Base-by-base conservation (phyloP, 169 alveolate species). In the Cystoisospora suis region DNA sequence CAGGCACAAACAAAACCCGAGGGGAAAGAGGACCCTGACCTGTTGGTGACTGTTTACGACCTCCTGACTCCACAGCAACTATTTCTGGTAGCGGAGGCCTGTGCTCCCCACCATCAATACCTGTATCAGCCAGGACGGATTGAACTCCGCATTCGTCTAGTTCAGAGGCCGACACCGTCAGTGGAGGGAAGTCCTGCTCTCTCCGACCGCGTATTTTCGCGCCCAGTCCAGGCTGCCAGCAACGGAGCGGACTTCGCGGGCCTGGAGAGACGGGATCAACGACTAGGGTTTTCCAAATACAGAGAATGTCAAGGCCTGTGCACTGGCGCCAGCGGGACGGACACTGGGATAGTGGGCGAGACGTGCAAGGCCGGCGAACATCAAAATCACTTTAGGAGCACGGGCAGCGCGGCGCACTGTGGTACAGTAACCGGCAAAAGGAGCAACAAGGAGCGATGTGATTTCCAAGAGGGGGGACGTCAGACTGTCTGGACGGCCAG, bases 81-180 rank as follows among this genome's bases (percentile, higher is more conserved):
- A 38, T 5, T 38, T 12, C 58, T 72, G 3, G 15, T 32, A 72
- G 83, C 83, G 32, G 83, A 36, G 23, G 83, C 56, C 40, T 40
- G 83, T 34, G 83, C 83, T 12, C 47, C 83, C 15, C 58, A 36
- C 0, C 83, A 72, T 34, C 83, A 72, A 34, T 72, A 72, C 83
- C 47, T 72, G n/a, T 72, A 40, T 56, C 83, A 56, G 34, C 83
- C 83, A 12, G 56, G 83, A 12, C 17, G 56, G 56, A 34, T 72
- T 38, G 83, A 72, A 56, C 27, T 72, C 36, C 53, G 83, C 9
- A 32, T 72, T 20, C 47, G 83, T 32, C 23, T 72, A 9, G 17
- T 72, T 6, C 40, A 38, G 40, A 47, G 83, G 58, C 83, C 83
- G 32, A 38, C 83, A 2, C 83, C 38, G 83, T 32, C 58, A 1